Evolutionary conservation across 352 stramenopile genomes (phyloP).

Genomic region (Hyaloperonospora brassicae): DNA sequence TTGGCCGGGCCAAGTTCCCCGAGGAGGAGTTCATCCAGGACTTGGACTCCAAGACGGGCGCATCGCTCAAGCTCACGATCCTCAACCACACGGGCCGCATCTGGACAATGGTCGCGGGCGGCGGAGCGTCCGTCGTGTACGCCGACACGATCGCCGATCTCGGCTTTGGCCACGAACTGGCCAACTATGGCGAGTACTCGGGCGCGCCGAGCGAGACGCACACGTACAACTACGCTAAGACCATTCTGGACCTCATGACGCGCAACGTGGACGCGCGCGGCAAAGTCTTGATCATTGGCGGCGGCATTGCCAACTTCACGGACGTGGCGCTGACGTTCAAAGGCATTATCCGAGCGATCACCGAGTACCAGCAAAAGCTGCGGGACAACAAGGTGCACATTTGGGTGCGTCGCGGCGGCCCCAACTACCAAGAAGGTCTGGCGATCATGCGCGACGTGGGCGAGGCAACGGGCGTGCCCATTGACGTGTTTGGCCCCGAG

Average conservation of each 20-base stretch:
- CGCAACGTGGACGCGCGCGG: slow-evolving; percentile 80
- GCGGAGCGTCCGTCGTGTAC: slow-evolving; percentile 94
- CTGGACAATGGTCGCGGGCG: slow-evolving; percentile 96
- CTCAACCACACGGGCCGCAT: slow-evolving; percentile 92
- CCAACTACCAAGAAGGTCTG: slow-evolving; percentile 95
- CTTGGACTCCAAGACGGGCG: slow-evolving; percentile 92
- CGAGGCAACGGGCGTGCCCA: slow-evolving; percentile 84
- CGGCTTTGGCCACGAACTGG: slow-evolving; percentile 88
- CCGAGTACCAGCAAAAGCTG: slow-evolving; percentile 88
- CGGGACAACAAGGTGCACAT: slow-evolving; percentile 88
- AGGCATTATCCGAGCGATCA: slow-evolving; percentile 93
- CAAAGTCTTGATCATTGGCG: slow-evolving; percentile 96
- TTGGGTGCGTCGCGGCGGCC: slow-evolving; percentile 92
- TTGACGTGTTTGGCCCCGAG: slow-evolving; percentile 93
- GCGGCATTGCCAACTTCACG: slow-evolving; percentile 97
- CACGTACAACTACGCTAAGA: slow-evolving; percentile 96
- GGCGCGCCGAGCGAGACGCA: slow-evolving; percentile 93
- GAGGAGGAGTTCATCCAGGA: slow-evolving; percentile 94
- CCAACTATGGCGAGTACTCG: slow-evolving; percentile 97
- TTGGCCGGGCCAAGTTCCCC: slow-evolving; percentile 92
- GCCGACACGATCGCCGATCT: slow-evolving; percentile 96
- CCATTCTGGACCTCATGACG: slow-evolving; percentile 94
- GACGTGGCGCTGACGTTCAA: slow-evolving; percentile 96
- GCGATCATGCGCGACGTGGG: slow-evolving; percentile 89
- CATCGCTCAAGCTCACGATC: slow-evolving; percentile 95